These are phyloP conservation scores for Aspergillus avenaceus DNA, from an alignment of 495 filamentous ascomycete species.

Conservation along the genomic window DNA sequence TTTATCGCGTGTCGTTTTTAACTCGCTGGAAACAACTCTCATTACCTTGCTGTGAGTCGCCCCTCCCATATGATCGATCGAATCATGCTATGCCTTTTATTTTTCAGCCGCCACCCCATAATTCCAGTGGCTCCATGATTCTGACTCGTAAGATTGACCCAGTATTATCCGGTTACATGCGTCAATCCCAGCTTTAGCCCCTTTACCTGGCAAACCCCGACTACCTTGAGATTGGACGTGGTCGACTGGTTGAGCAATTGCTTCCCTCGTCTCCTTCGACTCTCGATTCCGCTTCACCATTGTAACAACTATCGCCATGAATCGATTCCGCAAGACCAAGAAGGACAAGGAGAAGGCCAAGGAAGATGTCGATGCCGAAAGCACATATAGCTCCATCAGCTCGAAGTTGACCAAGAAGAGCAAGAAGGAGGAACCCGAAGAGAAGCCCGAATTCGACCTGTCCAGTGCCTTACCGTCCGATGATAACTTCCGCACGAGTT, in stretches of 20 bases:
- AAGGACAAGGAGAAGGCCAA: conserved; percentile 50
- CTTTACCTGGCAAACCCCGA: background rate
- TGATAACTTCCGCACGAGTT: conserved; percentile 94
- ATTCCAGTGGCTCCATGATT: background rate
- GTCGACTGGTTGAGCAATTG: background rate
- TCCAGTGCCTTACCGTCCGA: conserved; percentile 68
- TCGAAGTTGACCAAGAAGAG: conserved; percentile 20
- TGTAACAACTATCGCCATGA: conserved; percentile 47
- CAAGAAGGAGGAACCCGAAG: conserved; percentile 47
- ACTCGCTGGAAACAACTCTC: background rate
- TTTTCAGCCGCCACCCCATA: background rate
- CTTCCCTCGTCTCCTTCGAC: background rate
- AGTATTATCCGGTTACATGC: conserved; percentile 1
- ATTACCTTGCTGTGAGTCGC: conserved; percentile 3
- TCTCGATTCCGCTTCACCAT: background rate
- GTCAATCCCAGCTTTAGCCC: background rate
- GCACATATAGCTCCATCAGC: conserved; percentile 19
- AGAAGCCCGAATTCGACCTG: conserved; percentile 68
- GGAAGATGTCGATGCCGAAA: conserved; percentile 47
- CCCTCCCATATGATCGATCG: conserved; percentile 1
- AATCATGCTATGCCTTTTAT: background rate
- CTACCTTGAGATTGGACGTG: background rate
- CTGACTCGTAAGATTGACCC: conserved; percentile 13
- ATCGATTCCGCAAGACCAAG: conserved; percentile 69
- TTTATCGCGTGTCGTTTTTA: background rate